phyloP scores from a whole-genome alignment of 805 yeast genomes.

The Cyberlindnera bimundalis region DNA sequence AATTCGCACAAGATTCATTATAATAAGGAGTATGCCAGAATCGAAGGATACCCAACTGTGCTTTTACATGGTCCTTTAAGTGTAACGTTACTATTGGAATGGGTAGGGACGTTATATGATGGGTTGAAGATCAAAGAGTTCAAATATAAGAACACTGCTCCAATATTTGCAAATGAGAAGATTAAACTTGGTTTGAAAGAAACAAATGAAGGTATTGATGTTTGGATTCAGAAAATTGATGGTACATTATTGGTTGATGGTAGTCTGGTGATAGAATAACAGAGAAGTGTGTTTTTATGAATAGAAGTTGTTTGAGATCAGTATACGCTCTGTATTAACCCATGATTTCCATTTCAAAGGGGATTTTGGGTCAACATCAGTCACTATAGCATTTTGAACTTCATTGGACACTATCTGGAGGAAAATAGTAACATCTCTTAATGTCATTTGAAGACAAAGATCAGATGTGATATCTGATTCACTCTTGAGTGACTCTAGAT shows the following conservation, averaged over 20 bases:
- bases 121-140: conserved; percentile 28
- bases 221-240: conserved; percentile 22
- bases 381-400: conserved; percentile 26
- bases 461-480: conserved; percentile 19
- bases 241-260: conserved; percentile 15
- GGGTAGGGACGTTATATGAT: conserved; percentile 34
- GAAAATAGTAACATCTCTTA: conserved; percentile 38
- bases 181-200: conserved; percentile 24
- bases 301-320: conserved; percentile 1
- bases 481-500: conserved; percentile 1
- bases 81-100: conserved; percentile 55
- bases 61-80: conserved; percentile 83
- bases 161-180: conserved; percentile 37
- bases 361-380: conserved; percentile 55
- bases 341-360: conserved; percentile 45
- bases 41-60: conserved; percentile 59
- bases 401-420: conserved; percentile 20
- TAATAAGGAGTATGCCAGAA: conserved; percentile 50
- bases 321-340: conserved; percentile 38
- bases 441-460: conserved; percentile 32
- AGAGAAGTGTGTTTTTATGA: too few species aligned
- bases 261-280: not conserved
- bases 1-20: conserved; percentile 86
- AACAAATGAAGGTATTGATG: conserved; percentile 5
- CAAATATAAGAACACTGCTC: conserved; percentile 41